Base-by-base conservation (phyloP, 2,329 filamentous ascomycete genomes). In the Ophiocordyceps camponoti-saundersi region DNA sequence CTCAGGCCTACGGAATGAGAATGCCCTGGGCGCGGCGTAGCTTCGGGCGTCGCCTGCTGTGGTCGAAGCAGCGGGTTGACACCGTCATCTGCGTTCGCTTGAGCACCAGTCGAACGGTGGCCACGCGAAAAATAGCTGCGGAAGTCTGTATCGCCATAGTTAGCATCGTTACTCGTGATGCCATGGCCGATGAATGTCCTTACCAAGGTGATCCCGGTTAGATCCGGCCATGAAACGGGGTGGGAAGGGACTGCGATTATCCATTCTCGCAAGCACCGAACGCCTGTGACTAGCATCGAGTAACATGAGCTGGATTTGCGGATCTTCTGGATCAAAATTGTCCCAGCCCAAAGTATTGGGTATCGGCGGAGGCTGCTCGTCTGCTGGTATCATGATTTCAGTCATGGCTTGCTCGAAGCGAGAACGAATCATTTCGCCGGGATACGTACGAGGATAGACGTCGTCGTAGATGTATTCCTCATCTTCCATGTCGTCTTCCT, bases 31-130 rank as follows among this genome's bases (percentile, higher is more conserved):
- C 74, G 73, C 46, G 73, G 69, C 10, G 69, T 57, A 32, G 57
- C 57, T 18, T 78, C 72, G 48, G 66, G 65, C 22, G 58, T 61
- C 23, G 63, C 56, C 21, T 67, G 65, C 44, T 59, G 63, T 43
- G 85, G 81, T 52, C 88, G 82, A 47, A 96, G 76, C 13, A 96
- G 71, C 42, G 90, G 90, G 57, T 96, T 95, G 21, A 80, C 72
- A 3, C 87, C 88, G 59, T 95, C 89, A 52, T 95, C 87, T 32
- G 75, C 72, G 26, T 71, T 71, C 48, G 75, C 71, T 46, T 75
- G 65, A 30, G 73, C 68, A 20, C 65, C 67, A 44, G 70, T 70
- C 46, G 72, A 62, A 48, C 77, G 70, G 54, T 79, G 73, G 50
- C 70, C 65, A 53, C 75, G 62, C 21, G 64, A 64, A 69, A 63